Conservation (phyloP, 306 rosid genomes). For the Cucumis cinereus region DNA sequence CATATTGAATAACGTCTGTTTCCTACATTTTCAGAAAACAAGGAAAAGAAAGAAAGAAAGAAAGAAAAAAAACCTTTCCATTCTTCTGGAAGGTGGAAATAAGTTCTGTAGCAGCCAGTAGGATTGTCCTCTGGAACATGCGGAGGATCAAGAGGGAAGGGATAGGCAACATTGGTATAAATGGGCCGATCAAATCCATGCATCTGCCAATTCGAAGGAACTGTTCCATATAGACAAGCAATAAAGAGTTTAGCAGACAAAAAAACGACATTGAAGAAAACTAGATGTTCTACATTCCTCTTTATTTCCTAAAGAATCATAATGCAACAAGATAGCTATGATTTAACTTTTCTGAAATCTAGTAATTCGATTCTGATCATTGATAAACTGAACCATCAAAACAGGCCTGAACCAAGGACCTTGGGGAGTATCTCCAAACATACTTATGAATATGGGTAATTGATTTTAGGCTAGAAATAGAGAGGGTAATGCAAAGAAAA, state of each 20-base stretch:
- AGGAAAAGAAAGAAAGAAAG: background rate
- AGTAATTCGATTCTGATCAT: background rate
- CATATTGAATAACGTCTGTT: background rate
- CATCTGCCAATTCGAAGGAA: slow-evolving; percentile 97
- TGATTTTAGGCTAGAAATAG: background rate
- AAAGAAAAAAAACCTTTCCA: slow-evolving; percentile 57
- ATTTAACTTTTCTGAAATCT: background rate
- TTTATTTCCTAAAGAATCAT: background rate
- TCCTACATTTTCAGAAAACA: background rate
- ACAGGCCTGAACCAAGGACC: background rate
- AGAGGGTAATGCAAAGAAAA: background rate
- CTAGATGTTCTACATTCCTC: background rate
- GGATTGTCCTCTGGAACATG: slow-evolving; percentile 60
- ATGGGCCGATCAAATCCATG: slow-evolving; percentile 91
- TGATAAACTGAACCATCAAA: background rate
- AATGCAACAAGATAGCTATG: background rate
- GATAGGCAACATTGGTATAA: slow-evolving; percentile 62
- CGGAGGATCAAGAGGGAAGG: slow-evolving; percentile 86
- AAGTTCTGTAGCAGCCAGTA: slow-evolving; percentile 79
- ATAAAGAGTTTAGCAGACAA: background rate
- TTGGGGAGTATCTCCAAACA: background rate
- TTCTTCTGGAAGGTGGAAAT: slow-evolving; percentile 62
- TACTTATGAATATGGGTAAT: background rate
- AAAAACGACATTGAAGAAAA: background rate
- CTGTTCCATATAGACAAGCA: slow-evolving; percentile 32